These are phyloP conservation scores for Kitagawia praeruptora DNA, from an alignment of 129 eudicot species.

Conservation along the genomic window DNA sequence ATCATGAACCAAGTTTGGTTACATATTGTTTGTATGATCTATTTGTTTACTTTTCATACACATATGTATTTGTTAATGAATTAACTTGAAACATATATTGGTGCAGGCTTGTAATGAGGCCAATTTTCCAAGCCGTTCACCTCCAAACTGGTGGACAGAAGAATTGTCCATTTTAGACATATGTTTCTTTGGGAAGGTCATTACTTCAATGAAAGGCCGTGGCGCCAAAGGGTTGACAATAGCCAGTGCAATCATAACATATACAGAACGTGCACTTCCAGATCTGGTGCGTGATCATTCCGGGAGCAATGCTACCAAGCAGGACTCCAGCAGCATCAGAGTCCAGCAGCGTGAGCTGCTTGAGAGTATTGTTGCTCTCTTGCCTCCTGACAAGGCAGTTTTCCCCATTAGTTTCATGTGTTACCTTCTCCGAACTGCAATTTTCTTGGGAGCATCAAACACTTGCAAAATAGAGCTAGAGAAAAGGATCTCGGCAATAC, in stretches of 20 bases:
- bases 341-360: slow-evolving; percentile 50
- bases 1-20: neutral
- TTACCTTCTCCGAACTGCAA: slow-evolving; percentile 71
- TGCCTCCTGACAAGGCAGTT: slow-evolving; percentile 65
- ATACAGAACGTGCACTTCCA: slow-evolving; percentile 67
- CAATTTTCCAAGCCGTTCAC: slow-evolving; percentile 91
- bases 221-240: slow-evolving; percentile 67
- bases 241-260: slow-evolving; percentile 79
- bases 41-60: neutral
- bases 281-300: slow-evolving; percentile 80
- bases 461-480: slow-evolving; percentile 61
- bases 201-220: slow-evolving; percentile 59
- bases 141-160: slow-evolving; percentile 98
- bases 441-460: slow-evolving; percentile 49
- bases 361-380: slow-evolving; percentile 46
- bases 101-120: slow-evolving; percentile 86
- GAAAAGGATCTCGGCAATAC: slow-evolving; percentile 55
- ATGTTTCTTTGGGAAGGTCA: slow-evolving; percentile 46
- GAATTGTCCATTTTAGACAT: slow-evolving; percentile 76
- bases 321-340: slow-evolving; percentile 24
- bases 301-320: slow-evolving; percentile 30
- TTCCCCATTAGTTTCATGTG: slow-evolving; percentile 87
- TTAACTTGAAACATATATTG: neutral
- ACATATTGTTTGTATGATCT: neutral
- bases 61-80: neutral